A percentile compares a stretch with the other conserved stretches of the same genome.
Evolutionary conservation across 1,139 yeast species (phyloP).

Genomic region (Pneumocystis murina): DNA sequence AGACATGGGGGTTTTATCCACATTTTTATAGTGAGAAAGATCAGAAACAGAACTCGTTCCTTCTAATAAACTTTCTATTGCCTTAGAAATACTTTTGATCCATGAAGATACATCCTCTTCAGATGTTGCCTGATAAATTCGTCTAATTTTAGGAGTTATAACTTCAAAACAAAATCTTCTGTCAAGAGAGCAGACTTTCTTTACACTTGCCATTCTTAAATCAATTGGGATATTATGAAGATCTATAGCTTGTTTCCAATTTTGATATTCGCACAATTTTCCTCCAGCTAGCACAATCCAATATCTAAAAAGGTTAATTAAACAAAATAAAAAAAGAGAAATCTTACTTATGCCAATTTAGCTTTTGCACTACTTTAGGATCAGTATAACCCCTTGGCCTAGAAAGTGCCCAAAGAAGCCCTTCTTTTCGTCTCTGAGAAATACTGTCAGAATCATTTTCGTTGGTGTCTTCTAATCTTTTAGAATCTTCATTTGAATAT

Average conservation of each 20-base stretch:
- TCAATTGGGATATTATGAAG: conserved; percentile 59
- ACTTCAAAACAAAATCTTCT: conserved; percentile 57
- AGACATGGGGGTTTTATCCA: neutral
- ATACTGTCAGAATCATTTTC: neutral
- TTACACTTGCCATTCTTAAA: conserved; percentile 51
- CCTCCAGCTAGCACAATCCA: conserved; percentile 70
- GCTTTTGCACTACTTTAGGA: conserved; percentile 38
- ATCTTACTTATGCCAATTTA: conserved; percentile 59
- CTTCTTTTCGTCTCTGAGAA: conserved; percentile 29
- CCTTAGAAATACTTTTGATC: conserved; percentile 40
- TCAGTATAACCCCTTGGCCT: conserved; percentile 28
- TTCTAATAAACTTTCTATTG: conserved; percentile 25
- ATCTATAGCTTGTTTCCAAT: conserved; percentile 59
- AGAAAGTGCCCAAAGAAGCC: conserved; percentile 44
- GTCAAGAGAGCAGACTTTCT: conserved; percentile 35
- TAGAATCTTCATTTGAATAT: neutral
- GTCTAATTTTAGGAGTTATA: conserved; percentile 55
- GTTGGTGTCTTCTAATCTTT: neutral
- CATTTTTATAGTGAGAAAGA: neutral
- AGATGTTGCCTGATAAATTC: conserved; percentile 62
- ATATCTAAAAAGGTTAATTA: conserved; percentile 18
- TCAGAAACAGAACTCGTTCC: conserved; percentile 13
- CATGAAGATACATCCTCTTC: conserved; percentile 56
- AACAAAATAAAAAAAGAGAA: neutral
- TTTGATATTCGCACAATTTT: conserved; percentile 53